Base-by-base conservation (phyloP, 129 eudicot genomes). In the Flaveria ramosissima region DNA sequence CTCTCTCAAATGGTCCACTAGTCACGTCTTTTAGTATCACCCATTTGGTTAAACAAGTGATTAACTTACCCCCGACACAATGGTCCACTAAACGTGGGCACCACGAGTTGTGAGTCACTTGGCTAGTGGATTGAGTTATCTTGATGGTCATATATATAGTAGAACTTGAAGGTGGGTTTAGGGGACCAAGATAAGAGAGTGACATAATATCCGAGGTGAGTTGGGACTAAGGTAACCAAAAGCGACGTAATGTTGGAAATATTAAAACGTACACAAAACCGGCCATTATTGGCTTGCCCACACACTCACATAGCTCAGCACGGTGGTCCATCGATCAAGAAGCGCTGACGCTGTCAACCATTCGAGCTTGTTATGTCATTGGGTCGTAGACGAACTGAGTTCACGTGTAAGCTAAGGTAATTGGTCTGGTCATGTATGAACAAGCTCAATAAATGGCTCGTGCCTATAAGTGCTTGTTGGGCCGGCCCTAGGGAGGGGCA, bases 101-200 rank as follows among this genome's bases (percentile, higher is more conserved):
- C 30, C 7, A 26, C 45, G 74, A 72, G 80, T 50, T 47, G 45
- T 66, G 63, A 67, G 43, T 73, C 30, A 21, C 15, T 59, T 71
- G 66, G 76, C 39, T 77, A 30, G 65, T 30, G 66, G 42, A 50
- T 57, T 53, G 47, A 39, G 68, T 53, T 72, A 70, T 70, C 77
- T 70, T 60, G 50, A 23, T 30, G 57, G 71, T 32, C 12, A 45
- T 10, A 9, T 21, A 57, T 59, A 62, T 5, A 20, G 32, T 43
- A 64, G 64, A 57, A 15, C n/a, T 16, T 71, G 68, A 63, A 42
- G 60, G 50, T 80, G 50, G 74, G 63, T 73, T 80, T 73, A 57
- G 30, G 84, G 84, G 84, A 80, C 84, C 84, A 66, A 66, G 13
- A 13, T n/a, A 55, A 73, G 84, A 80, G 20, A 80, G 27, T 56